Evolutionary conservation across 768 basidiomycete species (phyloP), one percentile per base, ranked within the genome.

Genomic region (Lactarius sanguifluus): DNA sequence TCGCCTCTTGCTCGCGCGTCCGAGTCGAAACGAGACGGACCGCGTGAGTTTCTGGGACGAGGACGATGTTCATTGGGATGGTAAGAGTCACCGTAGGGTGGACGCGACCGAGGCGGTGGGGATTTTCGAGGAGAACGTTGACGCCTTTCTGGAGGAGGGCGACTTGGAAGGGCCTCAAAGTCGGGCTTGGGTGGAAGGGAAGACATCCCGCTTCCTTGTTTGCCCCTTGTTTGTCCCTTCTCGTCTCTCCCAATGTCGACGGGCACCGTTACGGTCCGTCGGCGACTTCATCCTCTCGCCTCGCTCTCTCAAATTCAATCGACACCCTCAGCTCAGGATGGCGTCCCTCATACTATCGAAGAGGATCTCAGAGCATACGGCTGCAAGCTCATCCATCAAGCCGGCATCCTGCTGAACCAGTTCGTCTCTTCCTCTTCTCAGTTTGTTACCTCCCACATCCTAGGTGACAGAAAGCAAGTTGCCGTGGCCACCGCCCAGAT

Each of bases 401-500:
- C 96, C 4, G 97, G 97, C 40, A 83, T 94, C 54, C 82, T 98
- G 64, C 81, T 98, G 71, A 88, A 90, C 75, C 90, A 96, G 96
- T 97, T 73, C 72, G 89, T 76, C 7, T 32, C 15, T 43, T 28
- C 34, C 16, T 55, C 12, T 36, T 12, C 32, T 34, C 56, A 52
- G 40, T 25, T 45, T 38, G n/a, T 68, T 56, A 34, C 28, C 64
- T 57, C 54, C 57, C 40, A 70, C 36, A 60, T 50, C 40, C 41
- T 41, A 41, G 57, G 15, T 23, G 34, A n/a, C 76, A 92, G 91
- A 77, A 97, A 98, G 70, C 97, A 99, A 75, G 96, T 97, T 34
- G 96, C 96, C 16, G 91, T 98, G 61, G 94, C 97, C 7, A 93
- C 96, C 1, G 97, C 97, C 0, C 96, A 98, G 75, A 93, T 98